phyloP scores from a whole-genome alignment of 2,329 filamentous ascomycete genomes.

The Penicillium sp. region DNA sequence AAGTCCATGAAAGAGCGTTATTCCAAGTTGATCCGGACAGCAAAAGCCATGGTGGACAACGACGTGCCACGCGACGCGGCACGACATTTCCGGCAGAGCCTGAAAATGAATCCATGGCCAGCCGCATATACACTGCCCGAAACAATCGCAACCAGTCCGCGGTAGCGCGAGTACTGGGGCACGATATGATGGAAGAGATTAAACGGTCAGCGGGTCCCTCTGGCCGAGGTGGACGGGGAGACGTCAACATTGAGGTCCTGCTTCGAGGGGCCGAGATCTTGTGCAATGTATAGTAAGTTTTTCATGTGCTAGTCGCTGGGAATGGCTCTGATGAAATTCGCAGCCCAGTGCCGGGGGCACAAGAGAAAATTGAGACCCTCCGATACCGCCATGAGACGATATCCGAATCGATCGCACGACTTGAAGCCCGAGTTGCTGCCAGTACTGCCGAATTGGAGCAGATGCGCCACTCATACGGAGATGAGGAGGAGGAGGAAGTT shows the following conservation, averaged over 20 bases:
- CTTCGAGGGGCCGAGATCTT: slow-evolving; percentile 84
- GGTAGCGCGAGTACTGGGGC: slow-evolving; percentile 81
- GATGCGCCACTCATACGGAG: slow-evolving; percentile 57
- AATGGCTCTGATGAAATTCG: slow-evolving; percentile 9
- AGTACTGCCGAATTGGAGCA: slow-evolving; percentile 67
- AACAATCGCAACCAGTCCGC: slow-evolving; percentile 67
- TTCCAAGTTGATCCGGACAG: slow-evolving; percentile 79
- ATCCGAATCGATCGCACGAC: slow-evolving; percentile 66
- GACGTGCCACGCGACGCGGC: slow-evolving; percentile 43
- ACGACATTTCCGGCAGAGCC: slow-evolving; percentile 43
- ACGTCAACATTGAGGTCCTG: slow-evolving; percentile 80
- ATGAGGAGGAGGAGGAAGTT: slow-evolving; percentile 51
- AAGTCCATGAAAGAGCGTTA: slow-evolving; percentile 86
- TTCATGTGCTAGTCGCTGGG: not conserved
- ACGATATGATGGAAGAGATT: slow-evolving; percentile 78
- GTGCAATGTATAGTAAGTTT: slow-evolving; percentile 68
- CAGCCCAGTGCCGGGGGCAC: slow-evolving; percentile 67
- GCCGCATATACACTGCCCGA: slow-evolving; percentile 45
- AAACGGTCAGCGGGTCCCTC: slow-evolving; percentile 54
- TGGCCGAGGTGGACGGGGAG: slow-evolving; percentile 51
- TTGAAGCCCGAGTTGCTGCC: slow-evolving; percentile 71
- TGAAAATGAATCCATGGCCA: slow-evolving; percentile 41
- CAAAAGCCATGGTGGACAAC: slow-evolving; percentile 44
- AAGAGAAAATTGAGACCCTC: slow-evolving; percentile 67
- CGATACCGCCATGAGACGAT: slow-evolving; percentile 66